Evolutionary conservation across 805 yeast species (phyloP).

Genomic region (Ogataea trehaloabstinens): DNA sequence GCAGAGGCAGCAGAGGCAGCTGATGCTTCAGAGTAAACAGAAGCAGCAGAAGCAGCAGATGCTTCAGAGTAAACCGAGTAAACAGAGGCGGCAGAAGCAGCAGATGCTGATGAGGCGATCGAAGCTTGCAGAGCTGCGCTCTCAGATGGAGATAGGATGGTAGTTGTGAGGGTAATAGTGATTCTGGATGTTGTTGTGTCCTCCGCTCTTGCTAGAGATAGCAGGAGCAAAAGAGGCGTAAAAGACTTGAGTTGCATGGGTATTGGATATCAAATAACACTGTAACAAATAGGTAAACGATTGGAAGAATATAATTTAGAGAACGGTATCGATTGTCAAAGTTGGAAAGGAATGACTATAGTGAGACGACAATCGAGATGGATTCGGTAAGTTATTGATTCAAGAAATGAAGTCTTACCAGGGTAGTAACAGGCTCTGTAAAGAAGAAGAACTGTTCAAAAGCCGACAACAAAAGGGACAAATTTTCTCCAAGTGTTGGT

Average conservation of each 20-base stretch:
- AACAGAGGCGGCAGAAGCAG: conserved; percentile 18
- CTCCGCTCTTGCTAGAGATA: conserved; percentile 28
- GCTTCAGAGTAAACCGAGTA: conserved; percentile 17
- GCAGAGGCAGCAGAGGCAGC: conserved; percentile 34
- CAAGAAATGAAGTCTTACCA: no score
- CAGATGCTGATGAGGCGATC: conserved; percentile 16
- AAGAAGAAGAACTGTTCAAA: no score
- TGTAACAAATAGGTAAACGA: no score
- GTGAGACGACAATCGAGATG: conserved; percentile 44
- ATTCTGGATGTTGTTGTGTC: conserved; percentile 40
- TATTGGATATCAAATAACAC: not conserved
- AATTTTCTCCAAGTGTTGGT: no score
- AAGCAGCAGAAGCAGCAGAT: conserved; percentile 20
- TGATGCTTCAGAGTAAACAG: conserved; percentile 17
- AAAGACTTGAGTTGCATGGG: conserved; percentile 28
- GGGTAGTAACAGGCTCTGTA: no score
- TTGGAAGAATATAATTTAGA: no score
- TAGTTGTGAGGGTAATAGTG: conserved; percentile 46
- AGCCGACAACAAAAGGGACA: no score
- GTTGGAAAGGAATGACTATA: conserved; percentile 31
- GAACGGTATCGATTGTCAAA: conserved; percentile 3
- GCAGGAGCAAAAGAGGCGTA: conserved; percentile 24
- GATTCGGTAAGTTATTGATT: no score
- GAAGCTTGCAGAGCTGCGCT: conserved; percentile 31
- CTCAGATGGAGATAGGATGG: conserved; percentile 46